A percentile compares a stretch with the other conserved stretches of the same genome.
These are phyloP conservation scores for Lepidium campestre DNA, from an alignment of 441 rosid species.

Conservation along the genomic window DNA sequence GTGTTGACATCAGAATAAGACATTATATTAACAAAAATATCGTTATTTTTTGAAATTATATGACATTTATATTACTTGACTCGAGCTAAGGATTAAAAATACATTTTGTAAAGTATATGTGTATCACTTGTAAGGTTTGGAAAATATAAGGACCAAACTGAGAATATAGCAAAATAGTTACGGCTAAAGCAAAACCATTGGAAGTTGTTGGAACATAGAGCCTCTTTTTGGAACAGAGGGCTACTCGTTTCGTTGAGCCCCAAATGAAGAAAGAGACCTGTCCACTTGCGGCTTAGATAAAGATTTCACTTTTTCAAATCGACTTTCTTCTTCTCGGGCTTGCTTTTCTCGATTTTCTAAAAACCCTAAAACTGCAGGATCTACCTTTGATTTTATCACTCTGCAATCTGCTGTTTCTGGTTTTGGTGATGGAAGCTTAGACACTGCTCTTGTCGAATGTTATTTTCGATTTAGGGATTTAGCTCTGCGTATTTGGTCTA, in stretches of 20 bases:
- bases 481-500: not conserved
- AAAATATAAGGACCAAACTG: no score
- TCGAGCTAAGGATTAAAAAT: no score
- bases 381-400: not conserved
- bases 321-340: not conserved
- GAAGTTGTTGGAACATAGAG: no score
- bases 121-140: no score
- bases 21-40: no score
- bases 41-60: no score
- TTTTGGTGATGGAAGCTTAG: slow-evolving; percentile 3
- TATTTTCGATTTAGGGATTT: not conserved
- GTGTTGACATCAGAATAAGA: no score
- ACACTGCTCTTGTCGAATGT: not conserved
- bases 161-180: no score
- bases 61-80: no score
- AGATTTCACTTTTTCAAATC: not conserved
- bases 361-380: slow-evolving; percentile 18
- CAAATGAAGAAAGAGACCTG: not conserved
- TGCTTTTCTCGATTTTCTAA: slow-evolving; percentile 4
- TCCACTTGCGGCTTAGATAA: slow-evolving; percentile 7
- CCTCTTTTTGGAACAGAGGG: not conserved
- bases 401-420: not conserved
- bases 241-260: not conserved
- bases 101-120: no score
- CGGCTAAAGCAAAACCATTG: no score